Conservation (phyloP, 331 rosid species). For the Pyracantha coccinea region DNA sequence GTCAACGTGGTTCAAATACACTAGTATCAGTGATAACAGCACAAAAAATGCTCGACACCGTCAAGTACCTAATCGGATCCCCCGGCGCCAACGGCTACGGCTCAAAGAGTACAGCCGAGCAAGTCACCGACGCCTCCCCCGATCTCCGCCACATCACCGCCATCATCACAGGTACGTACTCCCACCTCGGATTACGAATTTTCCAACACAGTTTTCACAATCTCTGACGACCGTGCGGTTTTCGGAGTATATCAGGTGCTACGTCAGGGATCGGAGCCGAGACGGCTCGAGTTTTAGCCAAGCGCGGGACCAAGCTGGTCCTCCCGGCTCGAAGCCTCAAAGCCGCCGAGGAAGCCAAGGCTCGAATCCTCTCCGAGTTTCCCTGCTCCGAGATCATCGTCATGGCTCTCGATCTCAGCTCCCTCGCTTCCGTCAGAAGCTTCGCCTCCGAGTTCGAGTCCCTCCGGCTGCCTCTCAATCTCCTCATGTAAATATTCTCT, state of each 20-base stretch:
- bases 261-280: constrained; percentile 96
- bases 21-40: not conserved
- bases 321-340: constrained; percentile 71
- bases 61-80: constrained; percentile 63
- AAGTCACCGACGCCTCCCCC: constrained; percentile 38
- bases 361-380: constrained; percentile 50
- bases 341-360: constrained; percentile 65
- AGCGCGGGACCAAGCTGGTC: constrained; percentile 65
- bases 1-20: constrained; percentile 15
- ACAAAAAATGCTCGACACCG: constrained; percentile 43
- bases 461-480: constrained; percentile 60
- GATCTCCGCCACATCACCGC: constrained; percentile 66
- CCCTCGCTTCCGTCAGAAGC: constrained; percentile 51
- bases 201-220: not conserved
- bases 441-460: constrained; percentile 56
- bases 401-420: constrained; percentile 81
- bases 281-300: constrained; percentile 80
- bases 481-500: constrained; percentile 53
- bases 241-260: constrained; percentile 35
- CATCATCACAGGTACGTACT: constrained; percentile 65
- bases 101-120: constrained; percentile 75
- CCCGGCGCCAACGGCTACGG: constrained; percentile 73
- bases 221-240: not conserved
- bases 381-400: constrained; percentile 44
- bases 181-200: not conserved